Conservation (phyloP, 495 filamentous ascomycete genomes). For the Xylaria scruposa region DNA sequence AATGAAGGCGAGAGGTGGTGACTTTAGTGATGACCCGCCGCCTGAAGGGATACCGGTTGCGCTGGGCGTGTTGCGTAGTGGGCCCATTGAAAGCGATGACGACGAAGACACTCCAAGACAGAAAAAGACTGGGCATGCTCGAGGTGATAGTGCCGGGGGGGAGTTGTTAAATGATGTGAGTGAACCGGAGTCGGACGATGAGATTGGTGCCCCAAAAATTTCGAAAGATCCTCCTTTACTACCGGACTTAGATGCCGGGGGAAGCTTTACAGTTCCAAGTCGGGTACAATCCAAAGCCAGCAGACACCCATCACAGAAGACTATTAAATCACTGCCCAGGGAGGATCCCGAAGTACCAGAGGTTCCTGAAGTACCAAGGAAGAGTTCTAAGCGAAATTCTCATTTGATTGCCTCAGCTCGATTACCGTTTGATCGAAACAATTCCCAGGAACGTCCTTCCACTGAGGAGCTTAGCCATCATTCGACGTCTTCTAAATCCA, state of each 20-base stretch:
- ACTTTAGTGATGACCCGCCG: slow-evolving; percentile 57
- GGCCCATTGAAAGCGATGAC: slow-evolving; percentile 65
- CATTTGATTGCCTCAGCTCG: slow-evolving; percentile 48
- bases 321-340: slow-evolving; percentile 30
- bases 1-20: slow-evolving; percentile 60
- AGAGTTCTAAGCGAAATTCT: slow-evolving; percentile 66
- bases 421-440: slow-evolving; percentile 67
- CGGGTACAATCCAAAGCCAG: slow-evolving; percentile 67
- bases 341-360: slow-evolving; percentile 35
- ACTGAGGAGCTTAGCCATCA: slow-evolving; percentile 52
- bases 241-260: slow-evolving; percentile 66
- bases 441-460: slow-evolving; percentile 57
- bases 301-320: slow-evolving; percentile 38
- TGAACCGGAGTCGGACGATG: slow-evolving; percentile 47
- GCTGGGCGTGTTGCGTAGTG: slow-evolving; percentile 61
- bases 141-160: slow-evolving; percentile 44
- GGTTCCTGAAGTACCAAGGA: slow-evolving; percentile 61
- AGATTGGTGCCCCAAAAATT: slow-evolving; percentile 52
- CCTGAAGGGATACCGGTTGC: slow-evolving; percentile 65
- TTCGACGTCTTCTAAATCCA: slow-evolving; percentile 33
- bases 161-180: slow-evolving; percentile 55
- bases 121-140: slow-evolving; percentile 32
- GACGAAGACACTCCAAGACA: slow-evolving; percentile 50
- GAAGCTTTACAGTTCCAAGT: slow-evolving; percentile 69
- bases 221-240: slow-evolving; percentile 63